Percentiles rank a stretch among this genome's conserved stretches.
These are phyloP conservation scores for Sordariomycetes sp. DNA, from an alignment of 2,329 filamentous ascomycete species.

Conservation along the genomic window DNA sequence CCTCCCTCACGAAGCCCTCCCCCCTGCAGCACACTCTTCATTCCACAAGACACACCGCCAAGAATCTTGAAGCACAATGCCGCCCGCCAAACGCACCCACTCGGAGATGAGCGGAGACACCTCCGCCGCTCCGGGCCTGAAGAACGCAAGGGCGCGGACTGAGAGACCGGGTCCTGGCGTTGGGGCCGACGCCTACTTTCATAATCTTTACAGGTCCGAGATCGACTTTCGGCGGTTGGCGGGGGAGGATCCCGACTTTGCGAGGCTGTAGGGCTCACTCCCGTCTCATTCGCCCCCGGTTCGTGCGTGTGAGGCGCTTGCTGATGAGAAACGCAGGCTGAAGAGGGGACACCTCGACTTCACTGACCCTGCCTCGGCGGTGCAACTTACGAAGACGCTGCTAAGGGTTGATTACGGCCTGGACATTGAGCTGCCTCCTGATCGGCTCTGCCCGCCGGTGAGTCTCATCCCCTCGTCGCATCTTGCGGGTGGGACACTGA, in stretches of 20 bases:
- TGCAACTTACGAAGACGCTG: constrained; percentile 71
- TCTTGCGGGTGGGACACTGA: not conserved
- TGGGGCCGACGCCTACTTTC: constrained; percentile 9
- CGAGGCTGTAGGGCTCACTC: constrained; percentile 19
- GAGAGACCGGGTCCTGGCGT: not conserved
- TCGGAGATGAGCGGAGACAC: not conserved
- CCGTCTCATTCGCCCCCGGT: not conserved
- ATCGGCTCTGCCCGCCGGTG: constrained; percentile 80
- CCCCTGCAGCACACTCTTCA: not conserved
- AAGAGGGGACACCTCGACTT: constrained; percentile 57
- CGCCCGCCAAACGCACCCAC: not conserved
- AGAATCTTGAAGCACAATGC: not conserved
- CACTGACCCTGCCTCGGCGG: constrained; percentile 59
- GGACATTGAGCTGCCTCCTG: constrained; percentile 53
- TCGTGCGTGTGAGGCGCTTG: no score
- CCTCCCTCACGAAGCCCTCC: not conserved
- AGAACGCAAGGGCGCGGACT: not conserved
- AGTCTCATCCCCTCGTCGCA: constrained; percentile 9
- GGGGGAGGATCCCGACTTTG: constrained; percentile 25
- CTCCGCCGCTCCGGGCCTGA: not conserved
- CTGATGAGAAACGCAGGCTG: constrained; percentile 13
- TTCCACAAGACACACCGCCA: not conserved
- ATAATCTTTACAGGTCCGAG: constrained; percentile 23
- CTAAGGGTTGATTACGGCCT: constrained; percentile 66
- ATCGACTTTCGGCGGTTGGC: constrained; percentile 30